These are phyloP conservation scores for Brassica cretica DNA, from an alignment of 345 rosid species.

Conservation along the genomic window DNA sequence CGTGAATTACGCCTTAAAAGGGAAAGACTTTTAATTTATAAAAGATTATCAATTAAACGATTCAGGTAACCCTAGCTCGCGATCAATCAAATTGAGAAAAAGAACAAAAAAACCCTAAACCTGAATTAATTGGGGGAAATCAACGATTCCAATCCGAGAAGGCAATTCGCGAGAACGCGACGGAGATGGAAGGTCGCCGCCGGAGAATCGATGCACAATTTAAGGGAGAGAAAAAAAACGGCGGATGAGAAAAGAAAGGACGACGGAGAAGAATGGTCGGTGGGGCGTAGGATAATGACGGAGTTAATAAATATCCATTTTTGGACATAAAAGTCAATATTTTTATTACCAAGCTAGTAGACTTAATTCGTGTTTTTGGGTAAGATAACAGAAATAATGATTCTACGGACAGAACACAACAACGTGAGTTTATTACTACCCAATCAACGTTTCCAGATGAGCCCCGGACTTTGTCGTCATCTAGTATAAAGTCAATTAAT, in stretches of 20 bases:
- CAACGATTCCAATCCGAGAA: constrained; percentile 1
- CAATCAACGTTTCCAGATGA: not conserved
- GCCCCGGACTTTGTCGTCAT: not conserved
- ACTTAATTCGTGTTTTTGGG: not conserved
- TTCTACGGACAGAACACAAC: not conserved
- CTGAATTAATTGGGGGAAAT: constrained; percentile 26
- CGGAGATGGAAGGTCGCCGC: not conserved
- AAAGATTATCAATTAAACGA: not conserved
- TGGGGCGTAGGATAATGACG: constrained; percentile 32
- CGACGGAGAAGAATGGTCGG: constrained; percentile 37
- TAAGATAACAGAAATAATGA: not conserved
- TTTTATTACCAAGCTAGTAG: not conserved
- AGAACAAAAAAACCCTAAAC: constrained; percentile 30
- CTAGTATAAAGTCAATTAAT: not conserved
- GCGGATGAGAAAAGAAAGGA: constrained; percentile 1
- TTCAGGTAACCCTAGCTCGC: constrained; percentile 16
- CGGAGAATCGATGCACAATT: not conserved
- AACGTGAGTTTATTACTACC: not conserved
- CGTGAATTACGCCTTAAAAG: not conserved
- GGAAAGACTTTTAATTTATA: not conserved
- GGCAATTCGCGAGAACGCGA: constrained; percentile 8
- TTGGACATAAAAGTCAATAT: constrained; percentile 7
- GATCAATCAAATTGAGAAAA: constrained; percentile 3
- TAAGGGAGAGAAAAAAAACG: not conserved
- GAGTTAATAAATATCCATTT: constrained; percentile 26